Conservation (phyloP, 2,329 filamentous ascomycete genomes). For the Aspergillus quadricinctus region DNA sequence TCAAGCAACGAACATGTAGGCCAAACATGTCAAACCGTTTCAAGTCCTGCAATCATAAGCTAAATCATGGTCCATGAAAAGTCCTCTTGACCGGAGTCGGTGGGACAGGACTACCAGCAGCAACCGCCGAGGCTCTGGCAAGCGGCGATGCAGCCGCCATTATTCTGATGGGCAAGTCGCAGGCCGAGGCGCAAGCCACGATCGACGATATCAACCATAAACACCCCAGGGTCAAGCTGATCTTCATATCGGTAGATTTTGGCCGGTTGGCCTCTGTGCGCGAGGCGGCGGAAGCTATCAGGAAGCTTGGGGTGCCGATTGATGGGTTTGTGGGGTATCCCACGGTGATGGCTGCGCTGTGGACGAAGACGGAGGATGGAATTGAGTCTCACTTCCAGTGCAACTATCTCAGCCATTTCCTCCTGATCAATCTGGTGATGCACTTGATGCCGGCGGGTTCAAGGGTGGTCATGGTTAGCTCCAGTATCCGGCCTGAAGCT, state of each 20-base stretch:
- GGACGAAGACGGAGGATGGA: slow-evolving; percentile 19
- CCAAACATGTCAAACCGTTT: not conserved
- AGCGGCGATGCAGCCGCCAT: slow-evolving; percentile 22
- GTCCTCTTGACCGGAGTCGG: slow-evolving; percentile 25
- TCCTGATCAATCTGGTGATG: slow-evolving; percentile 18
- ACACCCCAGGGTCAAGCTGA: slow-evolving; percentile 15
- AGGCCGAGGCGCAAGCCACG: slow-evolving; percentile 20
- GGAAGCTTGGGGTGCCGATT: slow-evolving; percentile 12
- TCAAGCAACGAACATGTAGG: slow-evolving; percentile 29
- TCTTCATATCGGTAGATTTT: slow-evolving; percentile 17
- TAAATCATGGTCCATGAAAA: slow-evolving; percentile 1
- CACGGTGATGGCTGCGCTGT: slow-evolving; percentile 15
- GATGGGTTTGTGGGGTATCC: slow-evolving; percentile 21
- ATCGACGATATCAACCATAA: slow-evolving; percentile 21
- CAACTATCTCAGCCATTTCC: slow-evolving; percentile 23
- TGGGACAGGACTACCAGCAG: slow-evolving; percentile 20
- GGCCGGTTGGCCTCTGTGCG: slow-evolving; percentile 13
- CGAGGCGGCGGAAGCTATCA: slow-evolving; percentile 14
- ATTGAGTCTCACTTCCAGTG: slow-evolving; percentile 22
- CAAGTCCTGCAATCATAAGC: not conserved
- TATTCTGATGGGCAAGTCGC: slow-evolving; percentile 25
- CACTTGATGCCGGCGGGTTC: slow-evolving; percentile 9
- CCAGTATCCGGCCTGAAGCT: slow-evolving; percentile 18
- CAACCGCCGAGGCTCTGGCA: slow-evolving; percentile 25
- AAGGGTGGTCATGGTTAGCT: slow-evolving; percentile 19